phyloP scores from a whole-genome alignment of 305 asterid genomes.

The Stenogyne calaminthoides region DNA sequence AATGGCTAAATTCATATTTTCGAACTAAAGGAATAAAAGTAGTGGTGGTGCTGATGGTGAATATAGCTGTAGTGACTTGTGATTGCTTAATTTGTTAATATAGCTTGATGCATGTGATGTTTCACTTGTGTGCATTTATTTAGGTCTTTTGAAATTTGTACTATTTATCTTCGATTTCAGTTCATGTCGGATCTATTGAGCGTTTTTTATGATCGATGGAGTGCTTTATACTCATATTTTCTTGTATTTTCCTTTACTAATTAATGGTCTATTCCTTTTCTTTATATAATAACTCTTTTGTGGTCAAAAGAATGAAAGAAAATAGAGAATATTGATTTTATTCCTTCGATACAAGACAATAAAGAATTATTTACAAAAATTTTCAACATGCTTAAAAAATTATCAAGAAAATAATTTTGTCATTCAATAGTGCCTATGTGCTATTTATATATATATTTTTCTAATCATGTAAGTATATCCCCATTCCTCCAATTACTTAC shows the following conservation, averaged over 20 bases:
- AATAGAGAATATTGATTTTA: no score
- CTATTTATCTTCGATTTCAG: conserved; percentile 48
- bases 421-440: no score
- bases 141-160: conserved; percentile 40
- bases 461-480: no score
- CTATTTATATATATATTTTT: no score
- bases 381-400: no score
- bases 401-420: no score
- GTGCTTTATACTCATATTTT: neutral
- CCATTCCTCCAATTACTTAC: no score
- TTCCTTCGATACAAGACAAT: no score
- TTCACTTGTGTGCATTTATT: conserved; percentile 33
- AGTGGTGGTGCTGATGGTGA: neutral
- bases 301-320: no score
- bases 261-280: neutral
- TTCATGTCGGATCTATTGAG: conserved; percentile 56
- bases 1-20: neutral
- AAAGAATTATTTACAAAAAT: no score
- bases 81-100: conserved; percentile 3
- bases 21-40: neutral
- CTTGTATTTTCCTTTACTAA: neutral
- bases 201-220: conserved; percentile 28
- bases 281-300: no score
- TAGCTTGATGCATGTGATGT: conserved; percentile 32
- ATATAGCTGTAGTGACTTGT: neutral